A percentile compares a stretch with the other conserved stretches of the same genome.
phyloP scores from a whole-genome alignment of 2,329 filamentous ascomycete species.

The Ophiosphaerella narmari region DNA sequence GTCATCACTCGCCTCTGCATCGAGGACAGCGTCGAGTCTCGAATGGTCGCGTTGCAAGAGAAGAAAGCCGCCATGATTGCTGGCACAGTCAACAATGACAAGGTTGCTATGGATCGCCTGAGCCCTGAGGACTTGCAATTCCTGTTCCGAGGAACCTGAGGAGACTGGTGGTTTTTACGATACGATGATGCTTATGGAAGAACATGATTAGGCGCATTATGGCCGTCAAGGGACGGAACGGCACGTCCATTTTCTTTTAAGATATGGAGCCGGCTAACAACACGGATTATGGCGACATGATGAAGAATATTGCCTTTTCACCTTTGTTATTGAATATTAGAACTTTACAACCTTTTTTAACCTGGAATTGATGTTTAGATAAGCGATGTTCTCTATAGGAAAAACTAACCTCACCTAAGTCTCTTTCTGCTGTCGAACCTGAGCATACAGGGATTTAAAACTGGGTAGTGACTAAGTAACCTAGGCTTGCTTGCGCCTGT shows the following conservation, averaged over 20 bases:
- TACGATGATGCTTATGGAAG: not conserved
- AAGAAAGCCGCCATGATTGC: conserved; percentile 99
- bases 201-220: not conserved
- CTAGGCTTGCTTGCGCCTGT: no score
- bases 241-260: no score
- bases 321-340: no score
- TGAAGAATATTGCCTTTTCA: no score
- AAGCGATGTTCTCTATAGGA: no score
- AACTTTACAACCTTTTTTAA: no score
- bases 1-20: conserved; percentile 94
- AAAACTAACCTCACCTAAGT: no score
- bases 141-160: conserved; percentile 77
- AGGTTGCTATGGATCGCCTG: conserved; percentile 87
- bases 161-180: not conserved
- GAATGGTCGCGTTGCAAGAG: conserved; percentile 94
- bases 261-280: no score
- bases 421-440: no score
- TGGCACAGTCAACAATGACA: conserved; percentile 92
- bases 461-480: no score
- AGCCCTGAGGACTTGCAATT: conserved; percentile 94
- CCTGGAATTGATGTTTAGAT: not conserved
- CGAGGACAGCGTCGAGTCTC: conserved; percentile 93
- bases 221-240: not conserved
- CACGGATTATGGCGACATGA: no score
- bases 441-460: no score